Evolutionary conservation across 352 stramenopile species (phyloP).

Genomic region (Pythium aphanidermatum): DNA sequence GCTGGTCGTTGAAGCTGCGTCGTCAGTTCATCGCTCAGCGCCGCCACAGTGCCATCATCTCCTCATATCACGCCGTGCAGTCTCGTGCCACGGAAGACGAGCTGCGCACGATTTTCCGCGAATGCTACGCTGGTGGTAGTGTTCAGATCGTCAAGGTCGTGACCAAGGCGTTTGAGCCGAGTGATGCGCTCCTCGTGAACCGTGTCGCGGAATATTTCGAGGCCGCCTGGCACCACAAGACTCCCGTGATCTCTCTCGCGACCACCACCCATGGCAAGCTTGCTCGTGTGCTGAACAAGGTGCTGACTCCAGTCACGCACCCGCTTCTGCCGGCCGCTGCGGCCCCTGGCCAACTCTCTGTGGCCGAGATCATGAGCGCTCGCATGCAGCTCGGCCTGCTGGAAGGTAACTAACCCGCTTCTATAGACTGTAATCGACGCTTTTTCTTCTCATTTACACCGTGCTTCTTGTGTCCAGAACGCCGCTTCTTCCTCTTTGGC

Average conservation of each 20-base stretch:
- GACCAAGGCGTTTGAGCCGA: slow-evolving; percentile 64
- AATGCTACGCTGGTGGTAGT: slow-evolving; percentile 57
- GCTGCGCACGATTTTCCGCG: slow-evolving; percentile 50
- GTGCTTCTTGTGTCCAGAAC: slow-evolving; percentile 26
- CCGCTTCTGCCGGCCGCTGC: slow-evolving; percentile 89
- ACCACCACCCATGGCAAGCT: slow-evolving; percentile 91
- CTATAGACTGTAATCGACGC: slow-evolving; percentile 2
- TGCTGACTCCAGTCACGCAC: slow-evolving; percentile 96
- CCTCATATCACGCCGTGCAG: slow-evolving; percentile 63
- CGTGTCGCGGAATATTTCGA: slow-evolving; percentile 51
- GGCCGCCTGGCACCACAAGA: slow-evolving; percentile 50
- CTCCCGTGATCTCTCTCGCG: slow-evolving; percentile 93
- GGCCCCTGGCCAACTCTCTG: slow-evolving; percentile 94
- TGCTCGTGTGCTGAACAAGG: slow-evolving; percentile 92
- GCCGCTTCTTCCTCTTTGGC: slow-evolving; percentile 94
- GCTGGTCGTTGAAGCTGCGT: slow-evolving; percentile 68
- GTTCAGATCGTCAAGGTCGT: slow-evolving; percentile 92
- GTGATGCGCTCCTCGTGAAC: slow-evolving; percentile 87
- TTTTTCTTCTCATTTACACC: background rate
- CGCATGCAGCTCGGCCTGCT: slow-evolving; percentile 78
- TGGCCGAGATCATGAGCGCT: slow-evolving; percentile 90
- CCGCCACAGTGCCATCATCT: slow-evolving; percentile 58
- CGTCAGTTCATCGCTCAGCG: slow-evolving; percentile 36
- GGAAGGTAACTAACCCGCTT: slow-evolving; percentile 60
- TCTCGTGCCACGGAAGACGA: slow-evolving; percentile 47